Evolutionary conservation across 371 early-diverging fungal genomes (phyloP).

Genomic region (Saksenaea vasiformis): DNA sequence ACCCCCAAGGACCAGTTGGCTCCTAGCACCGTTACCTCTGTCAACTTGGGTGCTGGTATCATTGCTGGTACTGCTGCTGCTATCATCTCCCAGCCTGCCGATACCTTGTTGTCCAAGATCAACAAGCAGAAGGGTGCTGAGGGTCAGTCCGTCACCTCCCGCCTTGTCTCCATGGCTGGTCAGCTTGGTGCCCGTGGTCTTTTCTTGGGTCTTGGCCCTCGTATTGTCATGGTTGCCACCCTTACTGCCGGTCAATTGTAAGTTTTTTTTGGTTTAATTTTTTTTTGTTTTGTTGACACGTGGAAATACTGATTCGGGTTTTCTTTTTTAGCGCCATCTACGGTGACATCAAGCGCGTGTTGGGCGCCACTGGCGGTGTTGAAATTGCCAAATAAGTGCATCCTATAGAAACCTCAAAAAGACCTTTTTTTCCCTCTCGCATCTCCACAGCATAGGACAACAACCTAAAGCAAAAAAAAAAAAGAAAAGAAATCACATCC

Average conservation of each 20-base stretch:
- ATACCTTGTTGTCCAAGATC: slow-evolving; percentile 91
- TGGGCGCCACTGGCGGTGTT: slow-evolving; percentile 69
- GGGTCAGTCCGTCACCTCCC: slow-evolving; percentile 49
- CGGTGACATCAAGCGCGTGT: slow-evolving; percentile 69
- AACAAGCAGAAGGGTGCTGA: slow-evolving; percentile 61
- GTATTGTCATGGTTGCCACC: slow-evolving; percentile 79
- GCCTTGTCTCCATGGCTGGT: slow-evolving; percentile 50
- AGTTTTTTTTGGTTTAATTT: not conserved
- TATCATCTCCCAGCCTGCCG: slow-evolving; percentile 95
- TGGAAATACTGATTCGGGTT: not conserved
- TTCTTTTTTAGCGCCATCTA: slow-evolving; percentile 45
- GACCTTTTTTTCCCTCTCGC: not conserved
- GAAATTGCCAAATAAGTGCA: slow-evolving; percentile 50
- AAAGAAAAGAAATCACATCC: not conserved
- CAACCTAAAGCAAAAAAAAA: not conserved
- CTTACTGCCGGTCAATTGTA: slow-evolving; percentile 70
- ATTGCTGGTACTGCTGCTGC: slow-evolving; percentile 93
- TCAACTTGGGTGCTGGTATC: slow-evolving; percentile 87
- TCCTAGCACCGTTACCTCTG: slow-evolving; percentile 50
- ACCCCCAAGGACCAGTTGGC: slow-evolving; percentile 48
- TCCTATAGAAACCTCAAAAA: not conserved
- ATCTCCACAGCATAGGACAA: not conserved
- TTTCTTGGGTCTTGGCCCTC: slow-evolving; percentile 68
- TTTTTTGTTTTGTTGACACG: slow-evolving; percentile 7
- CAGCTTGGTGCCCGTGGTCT: slow-evolving; percentile 65